Percentiles rank a stretch among this genome's conserved stretches.
Conservation (phyloP, 1,139 yeast species). For the Suhomyces maxii region DNA sequence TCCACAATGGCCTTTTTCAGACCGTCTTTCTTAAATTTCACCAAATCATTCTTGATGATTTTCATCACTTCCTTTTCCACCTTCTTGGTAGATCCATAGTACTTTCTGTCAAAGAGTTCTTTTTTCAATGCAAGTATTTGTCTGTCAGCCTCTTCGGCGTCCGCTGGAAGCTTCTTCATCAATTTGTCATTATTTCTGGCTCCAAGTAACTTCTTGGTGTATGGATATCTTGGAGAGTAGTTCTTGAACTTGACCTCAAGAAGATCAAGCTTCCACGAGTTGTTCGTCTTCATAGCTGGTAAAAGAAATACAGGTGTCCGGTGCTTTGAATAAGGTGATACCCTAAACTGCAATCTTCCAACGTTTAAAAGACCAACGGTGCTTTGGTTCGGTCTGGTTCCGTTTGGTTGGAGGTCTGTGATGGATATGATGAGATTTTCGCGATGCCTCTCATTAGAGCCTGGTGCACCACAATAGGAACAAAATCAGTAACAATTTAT, state of each 20-base stretch:
- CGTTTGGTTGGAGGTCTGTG: neutral
- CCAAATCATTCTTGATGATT: conserved; percentile 25
- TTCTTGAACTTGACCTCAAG: conserved; percentile 49
- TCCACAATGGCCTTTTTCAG: conserved; percentile 25
- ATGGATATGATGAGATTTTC: neutral
- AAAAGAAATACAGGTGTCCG: too few species aligned
- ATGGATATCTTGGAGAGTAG: conserved; percentile 51
- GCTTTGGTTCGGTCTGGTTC: too few species aligned
- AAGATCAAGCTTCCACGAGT: conserved; percentile 49
- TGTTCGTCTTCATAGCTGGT: conserved; percentile 12
- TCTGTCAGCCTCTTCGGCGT: conserved; percentile 41
- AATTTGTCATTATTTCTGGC: conserved; percentile 50
- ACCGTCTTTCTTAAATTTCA: conserved; percentile 19
- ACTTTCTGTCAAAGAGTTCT: conserved; percentile 51
- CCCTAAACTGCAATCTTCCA: too few species aligned
- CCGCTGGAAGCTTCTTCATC: conserved; percentile 40
- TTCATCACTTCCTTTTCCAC: conserved; percentile 37
- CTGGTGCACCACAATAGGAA: too few species aligned
- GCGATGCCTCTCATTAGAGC: conserved; percentile 2
- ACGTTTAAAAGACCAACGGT: too few species aligned
- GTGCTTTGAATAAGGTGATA: too few species aligned
- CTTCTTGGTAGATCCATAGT: conserved; percentile 47
- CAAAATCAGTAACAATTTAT: too few species aligned
- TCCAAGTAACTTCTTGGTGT: conserved; percentile 49
- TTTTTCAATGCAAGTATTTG: conserved; percentile 48